Evolutionary conservation across 768 basidiomycete genomes (phyloP).

Genomic region (Termitomyces sp.): DNA sequence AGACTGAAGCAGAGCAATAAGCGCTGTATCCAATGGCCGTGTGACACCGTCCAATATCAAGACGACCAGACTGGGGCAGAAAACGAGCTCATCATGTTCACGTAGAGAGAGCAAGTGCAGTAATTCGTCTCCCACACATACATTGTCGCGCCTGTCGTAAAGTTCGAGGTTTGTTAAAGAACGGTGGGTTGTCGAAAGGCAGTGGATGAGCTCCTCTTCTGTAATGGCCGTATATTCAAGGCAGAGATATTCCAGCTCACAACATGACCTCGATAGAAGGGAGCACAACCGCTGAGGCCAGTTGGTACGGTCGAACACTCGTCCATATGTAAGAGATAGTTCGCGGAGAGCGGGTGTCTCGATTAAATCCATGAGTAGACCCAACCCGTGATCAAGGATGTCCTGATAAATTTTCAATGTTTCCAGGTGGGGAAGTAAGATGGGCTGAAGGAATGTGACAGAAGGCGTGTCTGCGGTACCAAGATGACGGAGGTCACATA

Average conservation of each 20-base stretch:
- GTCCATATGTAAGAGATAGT: background rate
- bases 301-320: background rate
- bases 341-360: background rate
- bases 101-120: background rate
- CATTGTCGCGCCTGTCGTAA: background rate
- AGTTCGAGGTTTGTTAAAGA: conserved; percentile 14
- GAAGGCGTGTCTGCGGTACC: background rate
- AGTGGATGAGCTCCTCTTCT: conserved; percentile 14
- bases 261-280: background rate
- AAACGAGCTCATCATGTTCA: background rate
- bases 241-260: background rate
- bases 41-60: background rate
- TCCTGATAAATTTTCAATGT: background rate
- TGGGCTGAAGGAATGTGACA: background rate
- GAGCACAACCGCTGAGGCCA: background rate
- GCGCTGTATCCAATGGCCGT: background rate
- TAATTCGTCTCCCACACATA: background rate
- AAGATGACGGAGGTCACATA: background rate
- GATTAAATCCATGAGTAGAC: background rate
- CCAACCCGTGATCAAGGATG: background rate
- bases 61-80: background rate
- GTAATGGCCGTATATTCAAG: conserved; percentile 15
- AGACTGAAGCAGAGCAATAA: background rate
- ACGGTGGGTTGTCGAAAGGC: conserved; percentile 10
- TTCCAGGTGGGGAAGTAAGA: background rate